Base-by-base conservation (phyloP, 805 yeast genomes). In the Saccharomycopsis lassenensis region DNA sequence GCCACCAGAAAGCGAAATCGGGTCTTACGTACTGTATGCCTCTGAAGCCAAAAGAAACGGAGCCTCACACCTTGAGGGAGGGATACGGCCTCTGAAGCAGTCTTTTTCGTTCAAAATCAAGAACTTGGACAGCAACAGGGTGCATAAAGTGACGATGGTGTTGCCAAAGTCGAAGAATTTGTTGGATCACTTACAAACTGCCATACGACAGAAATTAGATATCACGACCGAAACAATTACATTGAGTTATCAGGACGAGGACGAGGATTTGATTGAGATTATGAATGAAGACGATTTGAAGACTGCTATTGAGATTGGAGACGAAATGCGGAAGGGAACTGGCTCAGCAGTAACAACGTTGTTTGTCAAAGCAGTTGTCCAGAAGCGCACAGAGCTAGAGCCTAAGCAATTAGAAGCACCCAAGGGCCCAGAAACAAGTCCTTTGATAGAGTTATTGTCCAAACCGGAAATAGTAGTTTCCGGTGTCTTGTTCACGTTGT, bases 241-340 rank as follows among this genome's bases (percentile, higher is more conserved):
- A 15, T 35, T 63, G 7, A 54, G 61, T 22, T 64, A 62, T 38
- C 45, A 52, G 11, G 68, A 64, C 35, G 61, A 58, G 22, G 67
- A 60, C 19, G 54, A 52, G 2, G 66, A 63, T 40, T 33, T 53
- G 36, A 49, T 62, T 4, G 33, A 52, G 2, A 48, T 64, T 7
- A 53, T 48, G 6, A 56, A 52, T 33, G 59, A 55, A 28, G 55
- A 51, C 16, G 67, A 63, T 41, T 44, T 64, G 34, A 44, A 45
- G 22, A 47, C 47, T 20, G 52, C 56, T 3, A 52, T 55, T 16
- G 44, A 45, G 19, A 7, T 34, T 1, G 37, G 17, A 15, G 12
- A 15, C 8, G n/a, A 27, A 27, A 27, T 27, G 8, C 17, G 11
- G 8, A 14, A 27, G 7, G n/a, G 24, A 23, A 7, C 24, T 23